Percentiles rank a stretch among this genome's conserved stretches.
Evolutionary conservation across 2,329 filamentous ascomycete genomes (phyloP).

Genomic region (Calonectria pseudoreteaudii): DNA sequence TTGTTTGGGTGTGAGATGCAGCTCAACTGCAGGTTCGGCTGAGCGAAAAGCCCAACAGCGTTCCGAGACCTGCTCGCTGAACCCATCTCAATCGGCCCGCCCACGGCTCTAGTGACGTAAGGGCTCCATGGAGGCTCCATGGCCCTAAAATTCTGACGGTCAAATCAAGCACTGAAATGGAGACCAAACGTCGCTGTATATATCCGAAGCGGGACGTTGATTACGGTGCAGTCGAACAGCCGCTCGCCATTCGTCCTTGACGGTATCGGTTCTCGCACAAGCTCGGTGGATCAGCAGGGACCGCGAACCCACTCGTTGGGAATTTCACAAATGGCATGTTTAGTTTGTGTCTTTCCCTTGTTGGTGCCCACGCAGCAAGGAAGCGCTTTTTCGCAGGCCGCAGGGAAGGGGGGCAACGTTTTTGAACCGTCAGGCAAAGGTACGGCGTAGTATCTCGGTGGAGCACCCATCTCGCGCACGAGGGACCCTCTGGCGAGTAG

Average conservation of each 20-base stretch:
- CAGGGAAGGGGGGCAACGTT: constrained; percentile 16
- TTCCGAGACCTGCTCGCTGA: constrained; percentile 6
- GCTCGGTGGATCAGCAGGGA: constrained; percentile 16
- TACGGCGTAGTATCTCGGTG: neutral
- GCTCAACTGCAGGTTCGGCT: neutral
- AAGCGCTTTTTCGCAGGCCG: neutral
- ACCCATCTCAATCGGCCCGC: constrained; percentile 31
- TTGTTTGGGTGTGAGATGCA: neutral
- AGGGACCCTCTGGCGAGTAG: neutral
- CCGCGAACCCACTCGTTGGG: neutral
- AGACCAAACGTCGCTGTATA: constrained; percentile 24
- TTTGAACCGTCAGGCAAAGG: constrained; percentile 25
- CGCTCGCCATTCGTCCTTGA: constrained; percentile 17
- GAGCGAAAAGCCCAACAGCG: neutral
- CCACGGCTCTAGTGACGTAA: constrained; percentile 35
- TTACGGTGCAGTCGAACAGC: constrained; percentile 19
- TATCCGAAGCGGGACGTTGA: constrained; percentile 27
- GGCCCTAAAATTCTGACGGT: constrained; percentile 20
- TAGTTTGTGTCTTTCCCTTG: neutral
- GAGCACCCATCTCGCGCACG: neutral
- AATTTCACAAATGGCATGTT: constrained; percentile 12
- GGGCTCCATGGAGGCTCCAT: neutral
- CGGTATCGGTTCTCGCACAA: constrained; percentile 8
- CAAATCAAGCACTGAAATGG: constrained; percentile 6
- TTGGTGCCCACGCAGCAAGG: constrained; percentile 9